Evolutionary conservation across 2,329 filamentous ascomycete genomes (phyloP).

Genomic region (Simplicillium sp.): DNA sequence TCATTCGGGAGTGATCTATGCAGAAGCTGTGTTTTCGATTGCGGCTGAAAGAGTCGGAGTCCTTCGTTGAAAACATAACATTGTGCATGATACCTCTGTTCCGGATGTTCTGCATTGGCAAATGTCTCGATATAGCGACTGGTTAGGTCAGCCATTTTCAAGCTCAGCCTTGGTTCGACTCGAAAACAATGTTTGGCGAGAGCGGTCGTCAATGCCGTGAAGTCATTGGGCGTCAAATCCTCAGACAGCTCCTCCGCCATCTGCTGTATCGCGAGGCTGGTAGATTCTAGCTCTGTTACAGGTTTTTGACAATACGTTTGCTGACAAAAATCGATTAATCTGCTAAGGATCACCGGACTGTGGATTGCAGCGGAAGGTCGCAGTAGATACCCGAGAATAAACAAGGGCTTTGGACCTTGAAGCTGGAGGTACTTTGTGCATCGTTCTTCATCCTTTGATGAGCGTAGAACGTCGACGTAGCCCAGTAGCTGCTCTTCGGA

Average conservation of each 20-base stretch:
- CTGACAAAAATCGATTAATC: not conserved
- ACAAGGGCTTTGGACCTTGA: not conserved
- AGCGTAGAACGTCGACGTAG: not conserved
- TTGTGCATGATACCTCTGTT: constrained; percentile 15
- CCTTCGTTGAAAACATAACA: constrained; percentile 21
- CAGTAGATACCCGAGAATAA: not conserved
- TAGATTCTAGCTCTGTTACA: not conserved
- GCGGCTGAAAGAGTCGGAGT: constrained; percentile 16
- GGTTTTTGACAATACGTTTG: not conserved
- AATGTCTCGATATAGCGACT: constrained; percentile 16
- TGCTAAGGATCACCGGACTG: not conserved
- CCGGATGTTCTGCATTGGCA: constrained; percentile 5
- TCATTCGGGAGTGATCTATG: constrained; percentile 16
- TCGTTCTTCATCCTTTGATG: not conserved
- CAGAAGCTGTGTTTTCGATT: constrained; percentile 12
- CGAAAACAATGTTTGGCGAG: constrained; percentile 20
- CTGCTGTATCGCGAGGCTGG: not conserved
- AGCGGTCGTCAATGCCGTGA: constrained; percentile 14
- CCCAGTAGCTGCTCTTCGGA: not conserved
- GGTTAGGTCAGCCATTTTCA: constrained; percentile 18
- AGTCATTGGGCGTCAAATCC: constrained; percentile 12
- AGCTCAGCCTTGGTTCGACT: constrained; percentile 21
- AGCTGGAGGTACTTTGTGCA: not conserved
- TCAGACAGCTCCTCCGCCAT: constrained; percentile 4
- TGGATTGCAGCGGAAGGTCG: not conserved